Base-by-base conservation (phyloP, 2,329 filamentous ascomycete species). In the Xylariaceae sp. region DNA sequence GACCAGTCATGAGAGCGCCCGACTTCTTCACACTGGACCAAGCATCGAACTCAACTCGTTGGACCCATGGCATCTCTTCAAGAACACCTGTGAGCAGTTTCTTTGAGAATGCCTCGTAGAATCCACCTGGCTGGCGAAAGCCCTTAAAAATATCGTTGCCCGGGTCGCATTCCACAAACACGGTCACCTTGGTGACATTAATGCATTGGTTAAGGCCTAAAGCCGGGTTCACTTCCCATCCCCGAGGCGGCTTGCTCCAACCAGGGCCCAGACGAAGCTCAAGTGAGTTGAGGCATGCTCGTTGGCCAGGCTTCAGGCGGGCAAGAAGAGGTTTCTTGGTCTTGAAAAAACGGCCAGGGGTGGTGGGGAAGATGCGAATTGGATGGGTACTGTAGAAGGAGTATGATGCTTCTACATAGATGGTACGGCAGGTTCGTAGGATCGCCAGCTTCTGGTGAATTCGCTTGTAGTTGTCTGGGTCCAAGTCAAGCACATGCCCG, bases 91-190 rank as follows among this genome's bases (percentile, higher is more conserved):
- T 72, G 6, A 92, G 69, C 24, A 92, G 73, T 1, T 76, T 74
- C 9, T 80, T 75, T 23, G 83, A 87, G 67, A 92, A 92, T 4
- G 72, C 73, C 58, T 91, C 89, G 68, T 91, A 93, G 62, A 89
- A 91, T 1, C 87, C 84, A 23, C 87, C 82, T 1, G 81, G 79
- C 23, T 82, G 80, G 12, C 88, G 82, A 66, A 89, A 92, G 0
- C 88, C 89, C 52, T 84, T 82, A 65, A 90, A 91, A 17, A 86
- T 76, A 24, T 78, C 80, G 64, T 88, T 82, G 49, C 86, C 89
- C 0, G 90, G 89, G 67, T 93, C 90, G 61, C 83, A 84, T 71
- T 92, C 86, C 21, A 92, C 84, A 67, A 90, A 90, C 9, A 93
- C 82, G 23, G 81, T 84, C 44, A 93, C 71, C 12, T 77, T 78